A percentile compares a stretch with the other conserved stretches of the same genome.
These are phyloP conservation scores for Solanum clarkiae DNA, from an alignment of 257 asterid genomes.

Conservation along the genomic window DNA sequence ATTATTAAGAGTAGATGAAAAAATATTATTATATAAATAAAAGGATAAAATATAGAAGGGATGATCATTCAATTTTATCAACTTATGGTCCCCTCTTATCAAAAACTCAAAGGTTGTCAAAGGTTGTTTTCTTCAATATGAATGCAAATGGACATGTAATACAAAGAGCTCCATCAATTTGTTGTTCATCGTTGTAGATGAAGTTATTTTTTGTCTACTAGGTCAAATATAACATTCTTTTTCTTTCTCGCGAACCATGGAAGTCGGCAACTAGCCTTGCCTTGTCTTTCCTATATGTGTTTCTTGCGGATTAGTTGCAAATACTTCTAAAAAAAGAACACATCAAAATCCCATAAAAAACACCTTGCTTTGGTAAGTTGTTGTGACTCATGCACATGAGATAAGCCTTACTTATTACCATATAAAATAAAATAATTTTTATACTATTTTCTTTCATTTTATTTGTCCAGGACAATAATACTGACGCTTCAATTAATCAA, in stretches of 20 bases:
- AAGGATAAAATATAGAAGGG: background rate
- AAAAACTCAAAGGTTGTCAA: background rate
- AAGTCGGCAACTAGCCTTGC: background rate
- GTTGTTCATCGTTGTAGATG: background rate
- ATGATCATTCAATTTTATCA: background rate
- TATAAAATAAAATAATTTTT: background rate
- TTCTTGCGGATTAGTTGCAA: background rate
- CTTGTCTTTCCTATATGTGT: background rate
- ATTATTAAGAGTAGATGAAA: background rate
- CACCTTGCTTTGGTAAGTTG: background rate
- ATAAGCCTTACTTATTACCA: background rate
- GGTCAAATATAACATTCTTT: rapidly evolving
- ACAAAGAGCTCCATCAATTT: background rate
- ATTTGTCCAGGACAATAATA: background rate
- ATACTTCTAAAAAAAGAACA: background rate
- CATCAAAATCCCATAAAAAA: background rate
- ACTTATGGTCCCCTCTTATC: slow-evolving; percentile 2
- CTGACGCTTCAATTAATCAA: background rate
- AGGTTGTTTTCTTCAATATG: background rate
- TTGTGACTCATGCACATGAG: background rate
- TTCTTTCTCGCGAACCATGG: background rate
- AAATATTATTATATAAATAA: background rate
- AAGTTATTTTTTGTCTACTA: background rate
- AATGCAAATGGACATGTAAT: background rate
- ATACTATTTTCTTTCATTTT: too few relatives aligned